These are phyloP conservation scores for Amyloporia xantha DNA, from an alignment of 768 basidiomycete species.

Conservation along the genomic window DNA sequence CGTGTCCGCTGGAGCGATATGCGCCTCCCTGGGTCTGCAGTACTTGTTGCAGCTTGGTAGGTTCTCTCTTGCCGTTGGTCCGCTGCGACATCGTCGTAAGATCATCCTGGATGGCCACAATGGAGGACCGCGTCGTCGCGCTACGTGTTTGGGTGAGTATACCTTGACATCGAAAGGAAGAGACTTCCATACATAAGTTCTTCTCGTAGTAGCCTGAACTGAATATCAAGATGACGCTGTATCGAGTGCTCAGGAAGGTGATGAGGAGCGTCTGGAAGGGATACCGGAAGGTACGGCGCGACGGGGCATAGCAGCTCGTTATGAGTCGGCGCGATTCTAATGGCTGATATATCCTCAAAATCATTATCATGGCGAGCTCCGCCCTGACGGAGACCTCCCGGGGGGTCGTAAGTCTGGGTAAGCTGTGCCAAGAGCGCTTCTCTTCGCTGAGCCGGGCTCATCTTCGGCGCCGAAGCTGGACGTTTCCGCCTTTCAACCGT, in stretches of 20 bases:
- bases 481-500: neutral
- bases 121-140: constrained; percentile 45
- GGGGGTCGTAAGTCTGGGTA: constrained; percentile 14
- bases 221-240: constrained; percentile 62
- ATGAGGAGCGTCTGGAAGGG: constrained; percentile 54
- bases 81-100: constrained; percentile 19
- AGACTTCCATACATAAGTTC: constrained; percentile 65
- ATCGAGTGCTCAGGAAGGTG: constrained; percentile 51
- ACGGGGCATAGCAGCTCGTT: constrained; percentile 47
- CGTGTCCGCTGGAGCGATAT: constrained; percentile 37
- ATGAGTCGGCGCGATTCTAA: constrained; percentile 67
- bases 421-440: neutral
- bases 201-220: constrained; percentile 70
- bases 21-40: constrained; percentile 50
- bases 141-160: too few species aligned
- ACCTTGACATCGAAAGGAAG: too few species aligned
- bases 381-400: constrained; percentile 28
- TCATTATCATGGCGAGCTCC: constrained; percentile 72
- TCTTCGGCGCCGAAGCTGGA: neutral
- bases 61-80: too few species aligned
- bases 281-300: constrained; percentile 56
- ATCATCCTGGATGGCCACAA: constrained; percentile 44
- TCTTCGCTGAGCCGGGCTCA: constrained; percentile 2
- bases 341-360: constrained; percentile 42
- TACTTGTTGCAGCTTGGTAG: constrained; percentile 39